A percentile compares a stretch with the other conserved stretches of the same genome.
phyloP scores from a whole-genome alignment of 2,329 filamentous ascomycete species.

The Rutstroemia sydowiana region DNA sequence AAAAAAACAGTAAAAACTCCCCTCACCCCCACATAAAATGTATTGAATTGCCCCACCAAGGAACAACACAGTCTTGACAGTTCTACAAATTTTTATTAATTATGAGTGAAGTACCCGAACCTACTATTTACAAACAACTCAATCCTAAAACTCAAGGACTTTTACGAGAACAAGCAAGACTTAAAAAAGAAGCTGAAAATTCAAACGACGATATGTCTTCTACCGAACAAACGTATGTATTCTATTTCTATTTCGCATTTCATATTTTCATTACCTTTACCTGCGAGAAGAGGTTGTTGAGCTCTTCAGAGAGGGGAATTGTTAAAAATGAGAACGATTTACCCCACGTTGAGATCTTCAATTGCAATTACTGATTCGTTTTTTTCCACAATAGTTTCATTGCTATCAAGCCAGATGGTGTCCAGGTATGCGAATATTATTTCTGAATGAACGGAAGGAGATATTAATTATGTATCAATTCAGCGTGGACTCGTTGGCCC shows the following conservation, averaged over 20 bases:
- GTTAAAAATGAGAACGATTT: neutral
- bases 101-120: constrained; percentile 23
- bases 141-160: constrained; percentile 39
- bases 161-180: constrained; percentile 31
- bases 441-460: neutral
- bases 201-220: constrained; percentile 44
- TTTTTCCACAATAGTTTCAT: constrained; percentile 78
- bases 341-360: too few relatives aligned
- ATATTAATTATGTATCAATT: constrained; percentile 13
- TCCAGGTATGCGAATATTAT: constrained; percentile 63
- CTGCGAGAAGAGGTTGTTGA: neutral
- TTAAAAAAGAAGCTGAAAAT: constrained; percentile 28
- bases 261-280: neutral
- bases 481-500: constrained; percentile 95
- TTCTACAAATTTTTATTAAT: constrained; percentile 13
- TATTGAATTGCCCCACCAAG: constrained; percentile 9
- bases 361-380: constrained; percentile 25
- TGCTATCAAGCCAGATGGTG: constrained; percentile 99
- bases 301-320: neutral
- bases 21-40: constrained; percentile 1
- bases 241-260: neutral
- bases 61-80: constrained; percentile 10
- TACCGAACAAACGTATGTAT: constrained; percentile 72
- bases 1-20: too few relatives aligned
- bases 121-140: constrained; percentile 39